These are phyloP conservation scores for Tricholoma furcatifolium DNA, from an alignment of 768 basidiomycete species.

Conservation along the genomic window DNA sequence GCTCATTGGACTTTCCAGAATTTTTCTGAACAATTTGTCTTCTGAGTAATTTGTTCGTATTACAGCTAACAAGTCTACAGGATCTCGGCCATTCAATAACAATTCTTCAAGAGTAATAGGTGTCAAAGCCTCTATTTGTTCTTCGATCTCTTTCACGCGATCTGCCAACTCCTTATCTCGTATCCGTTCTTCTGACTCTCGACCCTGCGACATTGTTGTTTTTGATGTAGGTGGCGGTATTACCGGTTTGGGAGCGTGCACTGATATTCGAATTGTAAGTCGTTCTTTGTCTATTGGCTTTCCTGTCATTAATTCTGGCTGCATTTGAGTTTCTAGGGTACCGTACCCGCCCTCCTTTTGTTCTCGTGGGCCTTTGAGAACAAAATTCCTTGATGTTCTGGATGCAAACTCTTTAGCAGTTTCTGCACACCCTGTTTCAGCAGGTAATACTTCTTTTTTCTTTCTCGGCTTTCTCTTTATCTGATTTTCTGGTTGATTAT, in stretches of 20 bases:
- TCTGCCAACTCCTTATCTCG: not conserved
- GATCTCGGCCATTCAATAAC: not conserved
- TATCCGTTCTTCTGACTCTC: not conserved
- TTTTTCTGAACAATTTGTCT: not conserved
- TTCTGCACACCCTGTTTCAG: not conserved
- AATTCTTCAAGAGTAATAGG: not conserved
- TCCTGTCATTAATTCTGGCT: too few species aligned
- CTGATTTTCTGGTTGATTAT: not conserved
- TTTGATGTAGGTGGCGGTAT: too few species aligned
- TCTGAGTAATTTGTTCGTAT: not conserved
- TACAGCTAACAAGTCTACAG: not conserved
- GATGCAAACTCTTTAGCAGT: not conserved
- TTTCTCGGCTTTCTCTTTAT: not conserved
- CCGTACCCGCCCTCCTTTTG: not conserved
- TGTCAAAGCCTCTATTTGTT: not conserved
- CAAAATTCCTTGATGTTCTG: not conserved
- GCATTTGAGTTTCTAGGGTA: too few species aligned
- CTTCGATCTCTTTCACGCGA: too few species aligned
- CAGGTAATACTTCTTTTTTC: not conserved
- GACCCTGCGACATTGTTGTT: too few species aligned
- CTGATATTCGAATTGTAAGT: too few species aligned
- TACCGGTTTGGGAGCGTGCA: too few species aligned
- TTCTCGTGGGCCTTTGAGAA: not conserved
- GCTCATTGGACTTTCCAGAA: not conserved
- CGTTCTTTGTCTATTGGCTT: too few species aligned